Evolutionary conservation across 164 flowering plant species (phyloP).

Genomic region (Buxus sempervirens): DNA sequence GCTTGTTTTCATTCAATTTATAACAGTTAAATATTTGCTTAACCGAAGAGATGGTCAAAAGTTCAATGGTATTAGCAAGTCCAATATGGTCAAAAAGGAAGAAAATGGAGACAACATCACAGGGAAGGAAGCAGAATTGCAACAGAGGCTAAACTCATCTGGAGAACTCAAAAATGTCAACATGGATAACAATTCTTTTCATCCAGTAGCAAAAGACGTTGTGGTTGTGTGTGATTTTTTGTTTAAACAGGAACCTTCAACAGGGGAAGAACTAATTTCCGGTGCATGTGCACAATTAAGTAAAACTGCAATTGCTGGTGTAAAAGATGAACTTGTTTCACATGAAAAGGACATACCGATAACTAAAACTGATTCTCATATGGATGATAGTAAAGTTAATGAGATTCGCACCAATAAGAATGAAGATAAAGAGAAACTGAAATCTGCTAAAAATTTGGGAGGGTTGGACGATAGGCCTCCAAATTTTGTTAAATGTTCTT

Average conservation of each 20-base stretch:
- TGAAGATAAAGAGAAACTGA: conserved; percentile 21
- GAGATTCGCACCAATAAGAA: conserved; percentile 9
- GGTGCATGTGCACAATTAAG: not conserved
- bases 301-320: conserved; percentile 2
- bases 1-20: conserved; percentile 5
- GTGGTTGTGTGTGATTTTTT: conserved; percentile 11
- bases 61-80: conserved; percentile 14
- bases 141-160: not conserved
- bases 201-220: conserved; percentile 6
- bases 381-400: conserved; percentile 9
- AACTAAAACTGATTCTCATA: not conserved
- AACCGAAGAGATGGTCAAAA: conserved; percentile 33
- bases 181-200: conserved; percentile 3
- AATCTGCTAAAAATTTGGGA: conserved; percentile 19
- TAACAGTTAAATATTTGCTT: conserved; percentile 52
- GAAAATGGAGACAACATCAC: conserved; percentile 10
- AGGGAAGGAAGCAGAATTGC: conserved; percentile 10
- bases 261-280: conserved; percentile 8
- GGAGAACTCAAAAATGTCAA: conserved; percentile 2
- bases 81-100: conserved; percentile 21
- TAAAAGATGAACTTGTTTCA: conserved; percentile 9
- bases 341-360: conserved; percentile 2
- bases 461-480: conserved; percentile 28
- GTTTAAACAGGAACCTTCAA: conserved; percentile 8
- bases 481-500: conserved; percentile 28